A percentile compares a stretch with the other conserved stretches of the same genome.
phyloP scores from a whole-genome alignment of 2,329 filamentous ascomycete species.

The Diaporthe vaccinii region DNA sequence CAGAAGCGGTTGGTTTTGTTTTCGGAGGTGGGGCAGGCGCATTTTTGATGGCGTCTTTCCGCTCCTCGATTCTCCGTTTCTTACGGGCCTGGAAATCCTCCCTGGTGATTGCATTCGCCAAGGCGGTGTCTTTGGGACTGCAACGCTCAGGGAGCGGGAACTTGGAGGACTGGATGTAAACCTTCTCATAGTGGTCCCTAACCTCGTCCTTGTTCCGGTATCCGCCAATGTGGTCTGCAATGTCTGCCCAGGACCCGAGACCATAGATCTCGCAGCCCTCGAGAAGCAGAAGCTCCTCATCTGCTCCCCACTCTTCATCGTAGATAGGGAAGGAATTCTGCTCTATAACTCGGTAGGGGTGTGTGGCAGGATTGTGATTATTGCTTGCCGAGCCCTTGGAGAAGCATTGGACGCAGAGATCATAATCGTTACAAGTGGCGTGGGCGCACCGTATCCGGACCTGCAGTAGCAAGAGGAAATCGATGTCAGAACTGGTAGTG shows the following conservation, averaged over 20 bases:
- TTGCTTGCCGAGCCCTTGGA: constrained; percentile 83
- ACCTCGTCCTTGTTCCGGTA: constrained; percentile 96
- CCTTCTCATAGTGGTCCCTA: constrained; percentile 90
- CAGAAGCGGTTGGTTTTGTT: constrained; percentile 94
- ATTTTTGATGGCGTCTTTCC: constrained; percentile 88
- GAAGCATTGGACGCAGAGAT: constrained; percentile 97
- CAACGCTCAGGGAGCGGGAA: constrained; percentile 92
- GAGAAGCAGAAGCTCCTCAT: constrained; percentile 92
- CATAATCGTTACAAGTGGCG: constrained; percentile 88
- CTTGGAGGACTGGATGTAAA: constrained; percentile 84
- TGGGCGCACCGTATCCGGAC: constrained; percentile 95
- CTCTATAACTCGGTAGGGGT: constrained; percentile 94
- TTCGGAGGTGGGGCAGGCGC: constrained; percentile 88
- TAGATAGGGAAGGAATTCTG: constrained; percentile 99
- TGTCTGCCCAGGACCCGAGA: constrained; percentile 96
- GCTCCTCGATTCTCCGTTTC: constrained; percentile 92
- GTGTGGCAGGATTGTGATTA: constrained; percentile 87
- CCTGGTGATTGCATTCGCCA: constrained; percentile 85
- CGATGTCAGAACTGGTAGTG: neutral
- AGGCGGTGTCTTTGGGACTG: constrained; percentile 82
- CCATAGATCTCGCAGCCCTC: constrained; percentile 98
- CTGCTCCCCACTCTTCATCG: constrained; percentile 93
- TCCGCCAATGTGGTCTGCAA: constrained; percentile 97
- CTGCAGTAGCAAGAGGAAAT: constrained; percentile 58
- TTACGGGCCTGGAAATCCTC: constrained; percentile 95